Evolutionary conservation across 2,329 filamentous ascomycete genomes (phyloP).

Genomic region (Alternaria ventricosa): DNA sequence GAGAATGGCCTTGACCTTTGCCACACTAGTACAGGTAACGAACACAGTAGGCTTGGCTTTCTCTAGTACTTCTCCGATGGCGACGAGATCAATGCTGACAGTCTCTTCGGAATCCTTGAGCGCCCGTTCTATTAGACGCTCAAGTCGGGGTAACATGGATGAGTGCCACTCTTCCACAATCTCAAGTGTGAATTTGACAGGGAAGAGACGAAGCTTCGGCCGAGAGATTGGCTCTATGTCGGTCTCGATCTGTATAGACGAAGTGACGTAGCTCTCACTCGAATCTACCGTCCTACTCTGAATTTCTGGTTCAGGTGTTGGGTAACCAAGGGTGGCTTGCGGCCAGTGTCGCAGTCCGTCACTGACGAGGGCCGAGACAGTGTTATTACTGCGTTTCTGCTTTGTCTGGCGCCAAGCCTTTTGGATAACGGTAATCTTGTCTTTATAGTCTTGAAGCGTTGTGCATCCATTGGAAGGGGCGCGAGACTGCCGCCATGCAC

Average conservation of each 20-base stretch:
- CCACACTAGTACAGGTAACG: constrained; percentile 77
- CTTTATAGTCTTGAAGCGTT: constrained; percentile 47
- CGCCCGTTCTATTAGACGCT: constrained; percentile 72
- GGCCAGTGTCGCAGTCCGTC: constrained; percentile 44
- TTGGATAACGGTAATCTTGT: constrained; percentile 48
- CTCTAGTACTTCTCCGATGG: constrained; percentile 71
- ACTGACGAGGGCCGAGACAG: constrained; percentile 40
- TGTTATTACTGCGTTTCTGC: constrained; percentile 35
- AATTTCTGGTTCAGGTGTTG: constrained; percentile 42
- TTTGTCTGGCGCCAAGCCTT: constrained; percentile 47
- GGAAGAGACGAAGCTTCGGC: constrained; percentile 49
- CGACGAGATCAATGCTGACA: constrained; percentile 78
- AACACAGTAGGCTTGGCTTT: constrained; percentile 75
- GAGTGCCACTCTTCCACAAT: constrained; percentile 75
- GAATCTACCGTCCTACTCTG: constrained; percentile 24
- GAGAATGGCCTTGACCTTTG: constrained; percentile 73
- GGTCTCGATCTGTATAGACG: constrained; percentile 44
- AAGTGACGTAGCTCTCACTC: constrained; percentile 33
- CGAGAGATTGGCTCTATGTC: constrained; percentile 33
- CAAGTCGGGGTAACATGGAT: constrained; percentile 74
- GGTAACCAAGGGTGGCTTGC: constrained; percentile 42
- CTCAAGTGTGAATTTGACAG: constrained; percentile 64
- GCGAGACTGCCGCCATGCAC: constrained; percentile 43
- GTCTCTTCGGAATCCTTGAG: constrained; percentile 77
- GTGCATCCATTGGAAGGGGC: constrained; percentile 15